phyloP scores from a whole-genome alignment of 2,329 filamentous ascomycete species.

The Neonectria magnoliae region DNA sequence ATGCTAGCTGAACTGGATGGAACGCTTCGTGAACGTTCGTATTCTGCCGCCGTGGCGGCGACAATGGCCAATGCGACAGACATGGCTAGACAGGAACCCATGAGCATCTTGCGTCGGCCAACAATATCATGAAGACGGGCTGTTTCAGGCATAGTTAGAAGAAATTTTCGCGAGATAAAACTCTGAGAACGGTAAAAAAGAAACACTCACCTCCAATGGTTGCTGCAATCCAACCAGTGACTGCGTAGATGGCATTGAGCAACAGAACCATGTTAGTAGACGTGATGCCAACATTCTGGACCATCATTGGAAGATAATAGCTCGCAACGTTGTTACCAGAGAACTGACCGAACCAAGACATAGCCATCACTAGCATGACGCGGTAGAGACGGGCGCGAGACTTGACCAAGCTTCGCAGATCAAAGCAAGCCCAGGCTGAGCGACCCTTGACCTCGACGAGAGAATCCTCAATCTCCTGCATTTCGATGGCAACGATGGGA shows the following conservation, averaged over 20 bases:
- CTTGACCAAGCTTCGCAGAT: conserved; percentile 48
- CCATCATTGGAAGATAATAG: conserved; percentile 50
- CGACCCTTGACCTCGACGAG: conserved; percentile 37
- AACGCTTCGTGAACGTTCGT: conserved; percentile 44
- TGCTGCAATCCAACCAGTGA: conserved; percentile 50
- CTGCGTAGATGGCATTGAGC: conserved; percentile 51
- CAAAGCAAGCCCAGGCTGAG: conserved; percentile 49
- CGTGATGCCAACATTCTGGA: conserved; percentile 48
- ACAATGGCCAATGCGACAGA: conserved; percentile 49
- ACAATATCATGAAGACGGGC: conserved; percentile 51
- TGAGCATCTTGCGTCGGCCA: conserved; percentile 52
- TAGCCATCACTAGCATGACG: conserved; percentile 50
- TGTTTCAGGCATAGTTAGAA: background rate
- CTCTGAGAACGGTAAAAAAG: background rate
- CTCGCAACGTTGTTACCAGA: conserved; percentile 46
- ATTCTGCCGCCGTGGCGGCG: conserved; percentile 48
- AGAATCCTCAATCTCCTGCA: conserved; percentile 48
- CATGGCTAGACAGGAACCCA: conserved; percentile 48
- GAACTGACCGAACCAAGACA: conserved; percentile 53
- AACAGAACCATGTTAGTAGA: conserved; percentile 49
- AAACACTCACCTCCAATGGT: conserved; percentile 35
- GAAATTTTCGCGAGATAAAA: background rate
- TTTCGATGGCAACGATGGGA: conserved; percentile 50
- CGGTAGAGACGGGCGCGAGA: conserved; percentile 48
- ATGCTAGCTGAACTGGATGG: conserved; percentile 48